These are phyloP conservation scores for Cadophora malorum DNA, from an alignment of 2,329 filamentous ascomycete species.

Conservation along the genomic window DNA sequence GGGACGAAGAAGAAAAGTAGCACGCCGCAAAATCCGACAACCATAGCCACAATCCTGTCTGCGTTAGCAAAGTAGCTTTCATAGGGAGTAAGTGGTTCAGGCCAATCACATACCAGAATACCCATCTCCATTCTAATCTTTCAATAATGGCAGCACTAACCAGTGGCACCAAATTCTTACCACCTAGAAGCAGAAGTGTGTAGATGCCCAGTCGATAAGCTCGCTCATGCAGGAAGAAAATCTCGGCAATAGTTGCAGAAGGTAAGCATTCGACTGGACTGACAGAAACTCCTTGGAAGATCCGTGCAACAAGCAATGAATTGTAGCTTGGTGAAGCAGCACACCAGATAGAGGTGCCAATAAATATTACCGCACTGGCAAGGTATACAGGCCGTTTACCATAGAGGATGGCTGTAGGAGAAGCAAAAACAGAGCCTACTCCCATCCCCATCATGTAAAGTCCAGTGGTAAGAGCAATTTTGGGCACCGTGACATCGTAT, in stretches of 20 bases:
- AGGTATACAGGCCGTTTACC: conserved; percentile 94
- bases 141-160: conserved; percentile 87
- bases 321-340: conserved; percentile 81
- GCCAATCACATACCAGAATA: conserved; percentile 72
- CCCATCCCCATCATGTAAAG: conserved; percentile 95
- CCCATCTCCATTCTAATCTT: conserved; percentile 83
- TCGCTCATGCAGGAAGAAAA: conserved; percentile 93
- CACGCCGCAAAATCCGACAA: conserved; percentile 72
- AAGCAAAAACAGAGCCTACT: conserved; percentile 81
- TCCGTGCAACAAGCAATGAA: conserved; percentile 79
- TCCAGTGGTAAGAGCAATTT: conserved; percentile 86
- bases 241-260: conserved; percentile 92
- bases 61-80: conserved; percentile 35
- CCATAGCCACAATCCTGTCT: conserved; percentile 77
- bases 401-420: conserved; percentile 87
- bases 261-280: conserved; percentile 92
- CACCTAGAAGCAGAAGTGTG: conserved; percentile 83
- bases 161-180: conserved; percentile 89
- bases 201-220: conserved; percentile 95
- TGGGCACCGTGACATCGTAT: conserved; percentile 70
- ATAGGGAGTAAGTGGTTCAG: not conserved
- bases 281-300: conserved; percentile 87
- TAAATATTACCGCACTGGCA: conserved; percentile 76
- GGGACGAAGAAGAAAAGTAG: conserved; percentile 90
- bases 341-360: conserved; percentile 81